Percentiles rank a stretch among this genome's conserved stretches.
phyloP scores from a whole-genome alignment of 176 grass and related monocot genomes.

The Eremochloa ophiuroides region DNA sequence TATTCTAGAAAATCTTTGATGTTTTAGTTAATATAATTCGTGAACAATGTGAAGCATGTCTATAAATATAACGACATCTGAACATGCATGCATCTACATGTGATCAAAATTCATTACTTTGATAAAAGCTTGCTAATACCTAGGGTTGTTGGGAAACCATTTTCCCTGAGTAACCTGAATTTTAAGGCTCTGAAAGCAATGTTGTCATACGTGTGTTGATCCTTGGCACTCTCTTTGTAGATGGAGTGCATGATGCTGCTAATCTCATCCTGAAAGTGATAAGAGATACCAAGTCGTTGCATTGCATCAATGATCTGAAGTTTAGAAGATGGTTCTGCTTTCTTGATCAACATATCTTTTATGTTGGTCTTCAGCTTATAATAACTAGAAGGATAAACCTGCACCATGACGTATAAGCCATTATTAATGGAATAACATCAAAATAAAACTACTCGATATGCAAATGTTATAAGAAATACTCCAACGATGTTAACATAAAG shows the following conservation, averaged over 20 bases:
- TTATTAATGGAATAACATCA: neutral
- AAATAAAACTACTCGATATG: neutral
- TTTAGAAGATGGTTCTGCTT: neutral
- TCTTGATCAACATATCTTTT: neutral
- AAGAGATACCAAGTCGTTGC: slow-evolving; percentile 46
- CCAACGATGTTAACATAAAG: neutral
- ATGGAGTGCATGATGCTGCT: slow-evolving; percentile 7
- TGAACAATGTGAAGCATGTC: neutral
- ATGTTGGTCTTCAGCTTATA: slow-evolving; percentile 13
- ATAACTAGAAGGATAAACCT: neutral
- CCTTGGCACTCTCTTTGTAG: neutral
- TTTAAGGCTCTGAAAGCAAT: slow-evolving; percentile 14
- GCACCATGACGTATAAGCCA: neutral
- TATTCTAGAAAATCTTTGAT: neutral
- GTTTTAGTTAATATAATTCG: neutral
- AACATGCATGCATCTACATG: neutral
- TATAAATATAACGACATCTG: neutral
- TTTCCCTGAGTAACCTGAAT: slow-evolving; percentile 38
- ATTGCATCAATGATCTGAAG: slow-evolving; percentile 27
- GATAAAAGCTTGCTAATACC: neutral
- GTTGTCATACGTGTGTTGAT: neutral
- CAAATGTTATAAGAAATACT: neutral
- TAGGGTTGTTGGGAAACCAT: neutral
- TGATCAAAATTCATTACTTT: neutral
- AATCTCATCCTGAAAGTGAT: slow-evolving; percentile 47